phyloP scores from a whole-genome alignment of 352 stramenopile species.

The Phytophthora idaei region DNA sequence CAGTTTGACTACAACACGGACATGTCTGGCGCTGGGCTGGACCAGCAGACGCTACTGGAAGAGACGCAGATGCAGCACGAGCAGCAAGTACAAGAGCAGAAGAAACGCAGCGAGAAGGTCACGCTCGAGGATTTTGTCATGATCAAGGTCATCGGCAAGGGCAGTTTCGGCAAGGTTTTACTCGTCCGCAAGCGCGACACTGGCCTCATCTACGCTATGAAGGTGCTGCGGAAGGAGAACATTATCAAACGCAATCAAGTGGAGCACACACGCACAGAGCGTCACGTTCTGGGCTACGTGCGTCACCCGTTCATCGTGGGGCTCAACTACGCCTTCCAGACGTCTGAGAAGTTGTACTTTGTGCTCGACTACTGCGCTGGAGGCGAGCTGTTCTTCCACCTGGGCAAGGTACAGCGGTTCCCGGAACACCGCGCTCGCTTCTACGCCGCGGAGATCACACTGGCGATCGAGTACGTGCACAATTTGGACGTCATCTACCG shows the following conservation, averaged over 20 bases:
- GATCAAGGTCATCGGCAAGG: slow-evolving; percentile 97
- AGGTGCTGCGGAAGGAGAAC: slow-evolving; percentile 99
- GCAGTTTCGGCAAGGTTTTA: slow-evolving; percentile 96
- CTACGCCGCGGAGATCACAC: slow-evolving; percentile 97
- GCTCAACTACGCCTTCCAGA: slow-evolving; percentile 97
- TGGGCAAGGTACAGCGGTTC: slow-evolving; percentile 94
- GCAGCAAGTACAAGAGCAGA: slow-evolving; percentile 43
- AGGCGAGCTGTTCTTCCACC: slow-evolving; percentile 95
- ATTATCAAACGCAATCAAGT: slow-evolving; percentile 99
- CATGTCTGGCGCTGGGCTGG: slow-evolving; percentile 38
- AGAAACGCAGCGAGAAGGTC: slow-evolving; percentile 76
- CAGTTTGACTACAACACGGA: slow-evolving; percentile 77
- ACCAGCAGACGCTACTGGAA: slow-evolving; percentile 56
- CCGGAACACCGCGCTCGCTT: slow-evolving; percentile 93
- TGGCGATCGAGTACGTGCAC: slow-evolving; percentile 96
- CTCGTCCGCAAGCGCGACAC: slow-evolving; percentile 94
- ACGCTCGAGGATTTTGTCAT: slow-evolving; percentile 94
- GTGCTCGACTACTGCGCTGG: slow-evolving; percentile 98
- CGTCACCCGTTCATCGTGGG: slow-evolving; percentile 98
- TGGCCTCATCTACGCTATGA: slow-evolving; percentile 97
- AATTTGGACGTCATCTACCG: slow-evolving; percentile 96
- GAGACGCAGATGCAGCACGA: slow-evolving; percentile 54
- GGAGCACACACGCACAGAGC: slow-evolving; percentile 98
- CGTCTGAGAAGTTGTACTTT: slow-evolving; percentile 97
- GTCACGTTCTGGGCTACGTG: slow-evolving; percentile 96